Conservation (phyloP, 495 filamentous ascomycete species). For the Trichoderma erinaceum region DNA sequence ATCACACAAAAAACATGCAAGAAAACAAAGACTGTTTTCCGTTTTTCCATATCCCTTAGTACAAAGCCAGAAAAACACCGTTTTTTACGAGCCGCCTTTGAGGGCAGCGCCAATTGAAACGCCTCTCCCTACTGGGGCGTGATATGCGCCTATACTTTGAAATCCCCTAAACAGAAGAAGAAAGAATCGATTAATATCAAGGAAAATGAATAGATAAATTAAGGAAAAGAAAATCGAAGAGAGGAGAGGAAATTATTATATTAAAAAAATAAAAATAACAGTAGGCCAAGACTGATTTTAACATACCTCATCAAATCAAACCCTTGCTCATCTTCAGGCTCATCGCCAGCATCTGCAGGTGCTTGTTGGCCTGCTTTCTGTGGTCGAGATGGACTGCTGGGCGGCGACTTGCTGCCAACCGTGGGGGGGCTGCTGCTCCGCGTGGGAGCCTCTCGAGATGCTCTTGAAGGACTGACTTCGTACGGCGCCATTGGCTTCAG, state of each 20-base stretch:
- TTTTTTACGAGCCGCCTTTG: background rate
- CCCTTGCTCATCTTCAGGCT: constrained; percentile 28
- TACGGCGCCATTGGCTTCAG: constrained; percentile 54
- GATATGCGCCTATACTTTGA: constrained; percentile 37
- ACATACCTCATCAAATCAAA: constrained; percentile 37
- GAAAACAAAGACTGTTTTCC: background rate
- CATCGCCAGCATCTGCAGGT: constrained; percentile 22
- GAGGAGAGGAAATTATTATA: constrained; percentile 15
- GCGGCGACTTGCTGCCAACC: constrained; percentile 35
- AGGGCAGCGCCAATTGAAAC: constrained; percentile 3
- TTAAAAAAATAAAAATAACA: too few species aligned
- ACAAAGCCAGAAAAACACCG: background rate
- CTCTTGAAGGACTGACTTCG: constrained; percentile 47
- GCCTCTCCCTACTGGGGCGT: constrained; percentile 19
- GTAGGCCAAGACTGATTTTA: background rate
- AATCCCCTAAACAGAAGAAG: constrained; percentile 26
- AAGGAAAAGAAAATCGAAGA: background rate
- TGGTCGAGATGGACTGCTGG: constrained; percentile 27
- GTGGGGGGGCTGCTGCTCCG: constrained; percentile 63
- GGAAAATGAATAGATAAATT: background rate
- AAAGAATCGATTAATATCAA: constrained; percentile 15
- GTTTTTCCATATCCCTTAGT: background rate
- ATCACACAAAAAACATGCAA: background rate
- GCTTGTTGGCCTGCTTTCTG: constrained; percentile 13
- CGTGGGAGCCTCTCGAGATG: constrained; percentile 40